Evolutionary conservation across 2,329 filamentous ascomycete genomes (phyloP), one percentile per base, ranked within the genome.

Genomic region (Colletotrichum sp.): DNA sequence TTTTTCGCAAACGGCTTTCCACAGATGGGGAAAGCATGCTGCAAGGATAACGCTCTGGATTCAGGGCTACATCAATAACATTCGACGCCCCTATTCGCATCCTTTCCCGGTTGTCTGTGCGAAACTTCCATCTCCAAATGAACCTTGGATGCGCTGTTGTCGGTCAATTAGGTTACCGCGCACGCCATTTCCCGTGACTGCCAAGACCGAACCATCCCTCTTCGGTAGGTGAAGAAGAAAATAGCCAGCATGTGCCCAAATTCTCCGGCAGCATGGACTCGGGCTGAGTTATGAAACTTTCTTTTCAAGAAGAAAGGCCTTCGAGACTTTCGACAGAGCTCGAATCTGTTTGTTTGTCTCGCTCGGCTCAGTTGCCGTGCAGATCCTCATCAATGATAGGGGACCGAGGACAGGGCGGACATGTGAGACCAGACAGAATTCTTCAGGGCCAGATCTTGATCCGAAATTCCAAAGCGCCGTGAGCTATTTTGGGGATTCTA

Each of bases 181-280:
- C 66, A 76, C 72, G 72, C 72, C 66, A 77, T 75, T 57, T 21
- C 70, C 34, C 62, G 70, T 76, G 73, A 76, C 70, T 34, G 73
- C 70, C 64, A 73, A 76, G 70, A 30, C 75, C n/a, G 57, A 44
- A 62, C 72, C 68, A 66, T 9, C 6, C 30, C 28, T 32, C 30
- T 21, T 18, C 18, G 59, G n/a, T 2, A 8, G 32, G 21, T 32
- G 5, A 5, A 13, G 28, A 16, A 24, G 18, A 21, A 63, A n/a
- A 10, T 3, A 63, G 30, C 26, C 59, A 62, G 18, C 59, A 34
- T 62, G 10, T 62, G 6, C 4, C 32, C 30, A 9, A 21, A 8
- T 7, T 34, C 10, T n/a, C 59, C 59, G 32, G 12, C 30, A 34
- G 28, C 59, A 16, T 32, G 59, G 30, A 63, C n/a, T 28, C 59